Base-by-base conservation (phyloP, 345 rosid genomes). In the Stellera chamaejasme region DNA sequence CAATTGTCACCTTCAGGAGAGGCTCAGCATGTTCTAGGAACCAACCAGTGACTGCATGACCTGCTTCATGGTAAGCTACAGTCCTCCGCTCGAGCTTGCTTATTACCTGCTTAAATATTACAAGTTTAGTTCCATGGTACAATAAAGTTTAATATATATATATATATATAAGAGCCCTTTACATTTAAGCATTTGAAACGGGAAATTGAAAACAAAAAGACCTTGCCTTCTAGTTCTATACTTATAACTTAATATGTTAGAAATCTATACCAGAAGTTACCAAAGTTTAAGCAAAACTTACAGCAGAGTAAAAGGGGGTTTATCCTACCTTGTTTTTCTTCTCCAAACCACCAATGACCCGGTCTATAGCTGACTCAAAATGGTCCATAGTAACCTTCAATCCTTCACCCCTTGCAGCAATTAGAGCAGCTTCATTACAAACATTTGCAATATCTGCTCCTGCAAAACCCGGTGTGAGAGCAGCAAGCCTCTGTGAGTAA, bases 381-480 rank as follows among this genome's bases (percentile, higher is more conserved):
- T 93, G 94, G 5, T 80, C 81, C 97, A 89, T 82, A 0, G 79
- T 81, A 45, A 89, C 84, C 16, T 66, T 71, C 0, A 65, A 49
- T 32, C 63, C 65, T 63, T 80, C 96, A 10, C 63, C 63, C 73
- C 97, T 84, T 19, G 97, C 96, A 2, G 96, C 96, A 61, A 93
- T 83, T 60, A 93, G 69, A 67, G 97, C 99, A 13, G 96, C 99
- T 62, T 93, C 99, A 52, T 93, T 93, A 73, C 92, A 81, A 23
- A 93, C 92, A 72, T 93, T 93, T 2, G 97, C 99, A 61, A 92
- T 88, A 67, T 92, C 99, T 27, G 97, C 97, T 43, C 99, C 99
- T 49, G 99, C 91, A 71, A 93, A 93, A 44, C 97, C 99, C 4
- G 99, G 97, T 45, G 96, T 89, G 12, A 93, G 88, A 56, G 99